Evolutionary conservation across 1,284 basidiomycete species (phyloP), one percentile per base, ranked within the genome.

Genomic region (Heterobasidion occidentale): DNA sequence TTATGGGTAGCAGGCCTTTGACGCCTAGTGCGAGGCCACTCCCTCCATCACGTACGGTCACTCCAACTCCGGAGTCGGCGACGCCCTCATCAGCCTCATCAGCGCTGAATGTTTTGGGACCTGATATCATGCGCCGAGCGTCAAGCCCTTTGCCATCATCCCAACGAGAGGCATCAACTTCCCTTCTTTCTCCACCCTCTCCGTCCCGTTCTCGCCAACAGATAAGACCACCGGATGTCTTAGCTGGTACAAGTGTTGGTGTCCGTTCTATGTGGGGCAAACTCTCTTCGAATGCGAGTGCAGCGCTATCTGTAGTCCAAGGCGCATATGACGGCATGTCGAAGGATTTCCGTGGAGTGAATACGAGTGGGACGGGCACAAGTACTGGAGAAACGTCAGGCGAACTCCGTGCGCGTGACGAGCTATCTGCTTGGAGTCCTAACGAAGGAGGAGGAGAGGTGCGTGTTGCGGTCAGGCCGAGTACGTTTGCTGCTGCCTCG

Each of bases 231-330:
- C 11, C 61, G 50, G 71, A 73, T 35, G 53, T 71, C n/a, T 68
- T 73, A 52, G 61, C 65, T 9, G 52, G 62, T 9, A 49, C 61
- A 1, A 52, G 58, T 5, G 77, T 74, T n/a, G 79, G 84, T 8
- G 77, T 88, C 56, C 85, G 79, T 60, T 90, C 88, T 0, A 75
- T 91, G 60, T 92, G 90, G 90, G 90, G 86, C 34, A 85, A 81
- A 62, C 66, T 92, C 15, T 92, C 90, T 1, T 85, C 85, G 0
- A 89, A 89, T 67, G 89, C 89, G 6, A 81, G 87, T 6, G 84
- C 87, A 9, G 89, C 89, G 35, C 77, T 92, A 58, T 88, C 87
- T 27, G 88, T 73, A 2, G 85, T 90, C 45, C 89, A 91, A 62
- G 88, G 84, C 52, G 88, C 81, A 7, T 90, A 90, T 63, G 79